phyloP scores from a whole-genome alignment of 805 yeast genomes.

The Teunomyces atbi region DNA sequence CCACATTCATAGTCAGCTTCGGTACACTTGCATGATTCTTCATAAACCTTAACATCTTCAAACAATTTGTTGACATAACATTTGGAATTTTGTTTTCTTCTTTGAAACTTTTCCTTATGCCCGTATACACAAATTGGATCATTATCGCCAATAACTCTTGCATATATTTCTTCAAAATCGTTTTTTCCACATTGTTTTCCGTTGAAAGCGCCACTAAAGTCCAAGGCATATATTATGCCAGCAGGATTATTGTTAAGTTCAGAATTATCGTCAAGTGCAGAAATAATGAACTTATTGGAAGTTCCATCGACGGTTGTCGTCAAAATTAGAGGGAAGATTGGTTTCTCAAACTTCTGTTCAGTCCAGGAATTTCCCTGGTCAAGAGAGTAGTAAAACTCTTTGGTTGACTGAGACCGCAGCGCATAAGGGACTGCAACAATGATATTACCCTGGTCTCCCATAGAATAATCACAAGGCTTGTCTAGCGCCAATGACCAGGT shows the following conservation, averaged over 20 bases:
- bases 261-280: conserved; percentile 35
- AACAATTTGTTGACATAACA: conserved; percentile 57
- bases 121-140: conserved; percentile 64
- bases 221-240: conserved; percentile 40
- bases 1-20: conserved; percentile 71
- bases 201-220: conserved; percentile 56
- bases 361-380: conserved; percentile 76
- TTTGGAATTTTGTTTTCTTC: conserved; percentile 63
- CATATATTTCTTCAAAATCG: conserved; percentile 68
- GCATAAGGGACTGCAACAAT: conserved; percentile 55
- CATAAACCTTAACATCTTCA: conserved; percentile 45
- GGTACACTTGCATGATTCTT: conserved; percentile 63
- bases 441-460: conserved; percentile 79
- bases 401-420: conserved; percentile 25
- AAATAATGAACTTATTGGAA: conserved; percentile 53
- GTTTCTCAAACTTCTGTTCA: conserved; percentile 44
- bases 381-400: conserved; percentile 50
- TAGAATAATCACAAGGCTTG: conserved; percentile 52
- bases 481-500: conserved; percentile 61
- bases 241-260: conserved; percentile 15
- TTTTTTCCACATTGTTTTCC: conserved; percentile 41
- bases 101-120: conserved; percentile 55
- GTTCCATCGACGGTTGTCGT: conserved; percentile 71
- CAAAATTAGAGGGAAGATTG: conserved; percentile 41
- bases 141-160: conserved; percentile 39